phyloP scores from a whole-genome alignment of 768 basidiomycete genomes.

The Tubosaeta sp. region DNA sequence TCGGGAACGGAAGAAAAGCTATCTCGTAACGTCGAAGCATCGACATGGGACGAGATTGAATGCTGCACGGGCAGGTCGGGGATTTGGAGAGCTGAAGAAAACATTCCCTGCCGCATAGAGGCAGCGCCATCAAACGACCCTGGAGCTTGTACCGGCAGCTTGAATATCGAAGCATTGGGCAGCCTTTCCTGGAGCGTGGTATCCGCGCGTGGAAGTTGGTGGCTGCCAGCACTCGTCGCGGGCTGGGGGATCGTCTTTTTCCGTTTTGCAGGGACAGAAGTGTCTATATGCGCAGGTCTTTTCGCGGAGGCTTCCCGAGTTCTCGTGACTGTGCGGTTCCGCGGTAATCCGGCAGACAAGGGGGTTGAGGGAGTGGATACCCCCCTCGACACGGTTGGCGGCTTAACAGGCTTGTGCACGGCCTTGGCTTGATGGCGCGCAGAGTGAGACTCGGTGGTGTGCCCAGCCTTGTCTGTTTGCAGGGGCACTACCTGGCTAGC shows the following conservation, averaged over 20 bases:
- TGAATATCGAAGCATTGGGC: constrained; percentile 3
- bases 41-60: not conserved
- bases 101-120: not conserved
- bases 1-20: no score
- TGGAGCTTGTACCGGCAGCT: not conserved
- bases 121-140: not conserved
- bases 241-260: constrained; percentile 3
- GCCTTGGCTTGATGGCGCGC: not conserved
- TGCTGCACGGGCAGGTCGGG: constrained; percentile 5
- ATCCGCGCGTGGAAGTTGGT: not conserved
- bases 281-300: constrained; percentile 19
- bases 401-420: not conserved
- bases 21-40: not conserved
- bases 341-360: not conserved
- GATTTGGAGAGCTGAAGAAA: constrained; percentile 3
- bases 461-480: no score
- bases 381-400: not conserved
- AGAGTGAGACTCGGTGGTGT: not conserved
- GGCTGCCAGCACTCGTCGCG: not conserved
- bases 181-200: not conserved
- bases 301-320: constrained; percentile 9
- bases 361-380: not conserved
- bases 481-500: not conserved
- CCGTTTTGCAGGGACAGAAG: constrained; percentile 13
- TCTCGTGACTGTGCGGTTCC: not conserved